These are phyloP conservation scores for Luzula sylvatica DNA, from an alignment of 176 grass and related monocot genomes.

Conservation along the genomic window DNA sequence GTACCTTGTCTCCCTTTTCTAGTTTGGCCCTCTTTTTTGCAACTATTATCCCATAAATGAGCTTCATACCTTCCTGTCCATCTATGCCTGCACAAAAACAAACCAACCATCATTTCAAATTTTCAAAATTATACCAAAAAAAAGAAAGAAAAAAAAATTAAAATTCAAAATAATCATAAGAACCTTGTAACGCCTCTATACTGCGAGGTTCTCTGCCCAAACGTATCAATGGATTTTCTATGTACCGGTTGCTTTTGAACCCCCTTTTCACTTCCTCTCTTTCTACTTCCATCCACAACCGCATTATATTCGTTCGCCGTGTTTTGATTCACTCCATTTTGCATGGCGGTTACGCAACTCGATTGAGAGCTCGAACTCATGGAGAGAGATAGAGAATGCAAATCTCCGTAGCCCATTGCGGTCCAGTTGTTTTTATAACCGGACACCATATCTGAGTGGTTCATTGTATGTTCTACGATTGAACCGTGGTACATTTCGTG, in stretches of 20 bases:
- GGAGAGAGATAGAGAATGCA: slow-evolving; percentile 66
- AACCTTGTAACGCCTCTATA: slow-evolving; percentile 98
- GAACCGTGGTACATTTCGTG: slow-evolving; percentile 56
- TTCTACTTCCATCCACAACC: slow-evolving; percentile 42
- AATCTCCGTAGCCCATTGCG: slow-evolving; percentile 26
- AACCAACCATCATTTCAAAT: not conserved
- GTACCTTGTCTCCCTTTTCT: slow-evolving; percentile 95
- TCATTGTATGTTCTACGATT: slow-evolving; percentile 19
- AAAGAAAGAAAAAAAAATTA: not conserved
- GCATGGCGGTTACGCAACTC: slow-evolving; percentile 58
- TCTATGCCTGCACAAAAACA: slow-evolving; percentile 71
- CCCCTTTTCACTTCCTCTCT: slow-evolving; percentile 36
- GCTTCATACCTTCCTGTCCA: slow-evolving; percentile 99
- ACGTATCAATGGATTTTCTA: slow-evolving; percentile 97
- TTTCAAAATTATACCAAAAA: not conserved
- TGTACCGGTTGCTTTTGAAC: slow-evolving; percentile 76
- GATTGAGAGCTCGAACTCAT: slow-evolving; percentile 81
- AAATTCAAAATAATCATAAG: not conserved
- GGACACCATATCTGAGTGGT: not conserved
- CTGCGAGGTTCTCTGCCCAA: slow-evolving; percentile 94
- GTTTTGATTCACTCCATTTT: slow-evolving; percentile 18
- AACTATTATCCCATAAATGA: slow-evolving; percentile 99
- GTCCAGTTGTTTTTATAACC: slow-evolving; percentile 26
- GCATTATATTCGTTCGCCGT: slow-evolving; percentile 32
- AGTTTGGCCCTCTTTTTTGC: slow-evolving; percentile 94